phyloP scores from a whole-genome alignment of 306 rosid species.

The Gleditsia sinensis region DNA sequence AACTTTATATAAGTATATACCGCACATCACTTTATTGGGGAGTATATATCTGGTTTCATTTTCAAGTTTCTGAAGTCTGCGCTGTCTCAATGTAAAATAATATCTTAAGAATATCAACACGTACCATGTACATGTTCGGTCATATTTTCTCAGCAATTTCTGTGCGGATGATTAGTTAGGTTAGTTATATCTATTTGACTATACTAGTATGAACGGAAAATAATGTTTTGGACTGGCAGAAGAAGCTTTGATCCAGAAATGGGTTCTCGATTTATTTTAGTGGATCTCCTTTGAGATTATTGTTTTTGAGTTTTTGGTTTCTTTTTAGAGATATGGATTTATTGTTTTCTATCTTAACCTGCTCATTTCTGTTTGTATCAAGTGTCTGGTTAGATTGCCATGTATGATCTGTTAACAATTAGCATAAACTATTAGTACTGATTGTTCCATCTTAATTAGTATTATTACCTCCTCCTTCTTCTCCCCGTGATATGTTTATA shows the following conservation, averaged over 20 bases:
- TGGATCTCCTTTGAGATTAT: conserved; percentile 22
- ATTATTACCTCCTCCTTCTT: neutral
- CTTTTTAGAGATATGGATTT: conserved; percentile 41
- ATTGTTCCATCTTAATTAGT: neutral
- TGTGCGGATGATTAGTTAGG: conserved; percentile 16
- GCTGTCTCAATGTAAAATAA: neutral
- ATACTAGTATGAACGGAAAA: conserved; percentile 16
- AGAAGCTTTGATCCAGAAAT: conserved; percentile 29
- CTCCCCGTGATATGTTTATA: neutral
- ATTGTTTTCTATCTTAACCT: conserved; percentile 18
- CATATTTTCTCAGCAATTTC: conserved; percentile 2
- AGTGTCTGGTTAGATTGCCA: conserved; percentile 16
- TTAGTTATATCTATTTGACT: conserved; percentile 16
- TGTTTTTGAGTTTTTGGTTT: conserved; percentile 34
- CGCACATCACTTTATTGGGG: neutral
- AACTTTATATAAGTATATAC: neutral
- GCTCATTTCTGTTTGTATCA: neutral
- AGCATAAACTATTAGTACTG: neutral
- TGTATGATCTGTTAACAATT: conserved; percentile 24
- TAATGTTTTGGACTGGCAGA: conserved; percentile 26
- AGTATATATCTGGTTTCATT: neutral
- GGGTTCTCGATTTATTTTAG: conserved; percentile 28
- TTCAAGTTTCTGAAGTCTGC: neutral
- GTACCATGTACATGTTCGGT: conserved; percentile 15
- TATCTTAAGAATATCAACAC: neutral